Base-by-base conservation (phyloP, 495 filamentous ascomycete species). In the Aspergillus diversus region DNA sequence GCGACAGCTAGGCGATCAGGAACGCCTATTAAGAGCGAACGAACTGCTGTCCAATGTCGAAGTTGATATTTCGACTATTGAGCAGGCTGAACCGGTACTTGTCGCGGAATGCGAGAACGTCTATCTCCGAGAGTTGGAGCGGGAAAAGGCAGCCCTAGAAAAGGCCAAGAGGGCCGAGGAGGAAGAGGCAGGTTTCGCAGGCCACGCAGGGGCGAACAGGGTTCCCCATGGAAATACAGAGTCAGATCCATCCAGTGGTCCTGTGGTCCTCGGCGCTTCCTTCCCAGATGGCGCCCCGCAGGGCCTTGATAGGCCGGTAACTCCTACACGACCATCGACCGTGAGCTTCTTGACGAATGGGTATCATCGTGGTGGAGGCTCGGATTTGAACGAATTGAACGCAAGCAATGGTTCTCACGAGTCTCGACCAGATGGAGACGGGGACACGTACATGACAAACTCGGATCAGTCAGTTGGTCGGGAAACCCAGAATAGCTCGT, bases 41-140 rank as follows among this genome's bases (percentile, higher is more conserved):
- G 95, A 99, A 74, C 86, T 99, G 51, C 76, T 90, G 5, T 86
- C 92, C 15, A 97, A 97, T 71, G 92, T 96, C 3, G 92, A 96
- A 66, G 93, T 98, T 13, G 95, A 97, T 72, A 86, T 97, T 61
- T 80, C 83, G 13, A 83, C 82, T 33, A 87, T 97, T 39, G 85
- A 88, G 60, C 69, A 73, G n/a, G 78, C 81, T 37, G 82, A 87
- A 21, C 88, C 93, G 48, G 82, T 79, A 33, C 81, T 87, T 11
- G 79, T 91, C 3, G 82, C 81, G 4, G 89, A 91, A 63, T 90
- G 88, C 65, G 89, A 92, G 64, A 81, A 84, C 52, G 83, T 93
- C 7, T 93, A 92, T 71, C 67, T 81, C n/a, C 84, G 92, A 53
- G 90, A 97, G 69, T 69, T 88, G 61, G 83, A 87, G 68, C 83